Evolutionary conservation across 2,329 filamentous ascomycete genomes (phyloP).

Genomic region (Microdochium nivale): DNA sequence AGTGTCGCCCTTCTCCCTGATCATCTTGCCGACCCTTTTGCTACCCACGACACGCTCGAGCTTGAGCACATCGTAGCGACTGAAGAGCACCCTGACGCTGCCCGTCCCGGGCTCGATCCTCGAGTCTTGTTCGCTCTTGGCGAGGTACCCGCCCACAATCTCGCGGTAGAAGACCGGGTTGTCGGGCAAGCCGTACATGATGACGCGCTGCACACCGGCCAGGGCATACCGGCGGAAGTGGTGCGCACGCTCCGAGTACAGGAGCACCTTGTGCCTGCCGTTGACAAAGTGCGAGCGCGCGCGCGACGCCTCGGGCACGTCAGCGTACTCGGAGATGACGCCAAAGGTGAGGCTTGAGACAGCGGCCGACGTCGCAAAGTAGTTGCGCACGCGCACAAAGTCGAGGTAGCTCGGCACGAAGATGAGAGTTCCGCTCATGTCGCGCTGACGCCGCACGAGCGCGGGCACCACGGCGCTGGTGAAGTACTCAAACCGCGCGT

Average conservation of each 20-base stretch:
- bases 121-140: constrained; percentile 46
- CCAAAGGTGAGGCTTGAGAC: constrained; percentile 59
- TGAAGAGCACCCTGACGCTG: constrained; percentile 60
- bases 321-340: constrained; percentile 80
- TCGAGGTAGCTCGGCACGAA: constrained; percentile 93
- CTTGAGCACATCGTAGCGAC: constrained; percentile 81
- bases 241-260: constrained; percentile 94
- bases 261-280: constrained; percentile 71
- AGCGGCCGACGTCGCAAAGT: constrained; percentile 66
- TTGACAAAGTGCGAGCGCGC: constrained; percentile 81
- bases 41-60: constrained; percentile 82
- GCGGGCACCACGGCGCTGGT: constrained; percentile 70
- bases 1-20: constrained; percentile 75
- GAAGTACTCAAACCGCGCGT: constrained; percentile 88
- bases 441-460: constrained; percentile 59
- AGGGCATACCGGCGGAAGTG: constrained; percentile 88
- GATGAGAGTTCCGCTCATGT: constrained; percentile 63
- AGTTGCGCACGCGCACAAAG: constrained; percentile 88
- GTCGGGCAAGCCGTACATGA: constrained; percentile 86
- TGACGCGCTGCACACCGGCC: constrained; percentile 70
- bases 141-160: constrained; percentile 60
- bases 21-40: constrained; percentile 73
- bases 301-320: constrained; percentile 68
- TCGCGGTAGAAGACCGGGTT: constrained; percentile 78
- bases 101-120: constrained; percentile 50